Conservation (phyloP, 371 early-diverging fungal species). For the Mucor lusitanicus region DNA sequence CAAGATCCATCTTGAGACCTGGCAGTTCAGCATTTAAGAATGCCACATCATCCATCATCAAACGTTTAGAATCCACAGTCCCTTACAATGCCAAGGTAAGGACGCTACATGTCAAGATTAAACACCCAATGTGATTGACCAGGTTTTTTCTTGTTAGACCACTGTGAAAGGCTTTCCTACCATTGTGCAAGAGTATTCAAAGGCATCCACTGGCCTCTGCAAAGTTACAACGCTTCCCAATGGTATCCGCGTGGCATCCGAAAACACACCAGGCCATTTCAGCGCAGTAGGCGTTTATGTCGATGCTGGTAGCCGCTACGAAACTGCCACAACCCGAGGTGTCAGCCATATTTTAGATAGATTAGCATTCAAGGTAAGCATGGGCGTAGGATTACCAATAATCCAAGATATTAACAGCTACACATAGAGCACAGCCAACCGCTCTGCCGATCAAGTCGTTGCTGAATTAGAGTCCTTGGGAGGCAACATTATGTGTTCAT, state of each 20-base stretch:
- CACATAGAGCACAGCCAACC: constrained; percentile 58
- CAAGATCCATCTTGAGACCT: constrained; percentile 4
- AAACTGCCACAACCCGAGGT: constrained; percentile 73
- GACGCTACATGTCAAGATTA: background rate
- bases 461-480: constrained; percentile 83
- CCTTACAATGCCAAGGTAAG: constrained; percentile 17
- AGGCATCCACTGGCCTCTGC: constrained; percentile 39
- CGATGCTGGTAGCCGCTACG: constrained; percentile 89
- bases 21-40: background rate
- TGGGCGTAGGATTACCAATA: no score
- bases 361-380: constrained; percentile 85
- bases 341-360: constrained; percentile 87
- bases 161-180: constrained; percentile 30
- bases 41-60: constrained; percentile 10
- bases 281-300: constrained; percentile 87
- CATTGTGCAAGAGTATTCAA: constrained; percentile 48
- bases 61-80: constrained; percentile 24
- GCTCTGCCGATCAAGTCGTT: constrained; percentile 71
- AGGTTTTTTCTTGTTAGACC: background rate
- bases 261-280: constrained; percentile 87
- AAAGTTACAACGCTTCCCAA: constrained; percentile 80
- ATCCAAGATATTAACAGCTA: background rate
- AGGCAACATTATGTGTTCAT: constrained; percentile 88
- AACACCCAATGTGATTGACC: background rate
- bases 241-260: constrained; percentile 85